Percentiles rank a stretch among this genome's conserved stretches.
phyloP scores from a whole-genome alignment of 1,139 yeast genomes.

The Pichia sp. region DNA sequence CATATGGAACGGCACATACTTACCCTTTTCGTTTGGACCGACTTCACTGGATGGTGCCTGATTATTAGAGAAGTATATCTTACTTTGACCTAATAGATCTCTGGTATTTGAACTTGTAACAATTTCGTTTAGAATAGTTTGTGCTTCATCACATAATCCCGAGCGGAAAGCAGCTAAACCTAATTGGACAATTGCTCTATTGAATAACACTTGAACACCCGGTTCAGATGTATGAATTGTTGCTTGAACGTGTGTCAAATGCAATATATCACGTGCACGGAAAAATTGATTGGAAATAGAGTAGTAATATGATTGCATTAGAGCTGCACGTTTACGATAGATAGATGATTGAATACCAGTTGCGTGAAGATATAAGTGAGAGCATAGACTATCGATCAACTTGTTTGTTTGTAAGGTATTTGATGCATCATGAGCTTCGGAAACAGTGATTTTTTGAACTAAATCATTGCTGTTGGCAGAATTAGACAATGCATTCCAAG shows the following conservation, averaged over 20 bases:
- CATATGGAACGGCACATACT: slow-evolving; percentile 94
- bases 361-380: slow-evolving; percentile 58
- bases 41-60: slow-evolving; percentile 26
- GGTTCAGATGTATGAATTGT: slow-evolving; percentile 81
- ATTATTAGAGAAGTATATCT: slow-evolving; percentile 55
- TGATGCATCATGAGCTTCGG: slow-evolving; percentile 25
- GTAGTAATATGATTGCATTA: slow-evolving; percentile 81
- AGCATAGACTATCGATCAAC: slow-evolving; percentile 59
- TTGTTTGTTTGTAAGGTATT: slow-evolving; percentile 38
- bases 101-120: slow-evolving; percentile 81
- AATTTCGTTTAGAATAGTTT: slow-evolving; percentile 81
- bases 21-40: slow-evolving; percentile 52
- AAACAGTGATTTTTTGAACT: slow-evolving; percentile 30
- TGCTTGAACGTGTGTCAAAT: slow-evolving; percentile 77
- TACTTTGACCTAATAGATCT: slow-evolving; percentile 93
- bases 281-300: slow-evolving; percentile 81
- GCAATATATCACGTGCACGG: slow-evolving; percentile 81
- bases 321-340: slow-evolving; percentile 76
- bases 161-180: slow-evolving; percentile 94
- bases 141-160: slow-evolving; percentile 81
- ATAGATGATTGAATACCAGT: slow-evolving; percentile 37
- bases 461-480: slow-evolving; percentile 25
- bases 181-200: slow-evolving; percentile 90
- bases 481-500: slow-evolving; percentile 46
- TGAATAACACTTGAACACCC: slow-evolving; percentile 81